Evolutionary conservation across 139 green algal genomes (phyloP).

Genomic region (Haematococcus lacustris): DNA sequence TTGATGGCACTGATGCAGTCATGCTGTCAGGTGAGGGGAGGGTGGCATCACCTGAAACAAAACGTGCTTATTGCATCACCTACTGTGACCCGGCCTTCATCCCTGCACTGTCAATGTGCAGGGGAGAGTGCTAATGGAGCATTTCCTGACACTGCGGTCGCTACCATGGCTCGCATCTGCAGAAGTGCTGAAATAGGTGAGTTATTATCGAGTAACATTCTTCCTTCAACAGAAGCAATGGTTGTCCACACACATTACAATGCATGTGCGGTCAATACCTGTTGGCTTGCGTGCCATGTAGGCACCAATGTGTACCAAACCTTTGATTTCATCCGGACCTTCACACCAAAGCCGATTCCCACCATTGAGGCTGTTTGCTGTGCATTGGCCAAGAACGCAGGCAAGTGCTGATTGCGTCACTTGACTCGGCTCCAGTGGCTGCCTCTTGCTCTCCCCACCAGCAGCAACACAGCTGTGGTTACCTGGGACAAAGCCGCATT

Average conservation of each 20-base stretch:
- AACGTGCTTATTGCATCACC: neutral
- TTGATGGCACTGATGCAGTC: conserved; percentile 65
- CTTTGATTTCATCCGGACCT: conserved; percentile 53
- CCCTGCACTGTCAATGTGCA: neutral
- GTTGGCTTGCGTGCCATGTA: neutral
- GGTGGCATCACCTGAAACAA: neutral
- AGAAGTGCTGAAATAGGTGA: conserved; percentile 47
- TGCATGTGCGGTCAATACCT: too few species aligned
- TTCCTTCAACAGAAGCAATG: too few species aligned
- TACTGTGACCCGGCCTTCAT: neutral
- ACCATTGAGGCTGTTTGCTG: conserved; percentile 42
- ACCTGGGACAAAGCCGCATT: too few species aligned
- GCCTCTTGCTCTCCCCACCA: too few species aligned
- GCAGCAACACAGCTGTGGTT: too few species aligned
- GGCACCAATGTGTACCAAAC: conserved; percentile 49
- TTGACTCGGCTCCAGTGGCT: too few species aligned
- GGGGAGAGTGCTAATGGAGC: conserved; percentile 68
- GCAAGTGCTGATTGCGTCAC: too few species aligned
- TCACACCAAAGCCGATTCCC: conserved; percentile 52
- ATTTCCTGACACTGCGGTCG: conserved; percentile 56
- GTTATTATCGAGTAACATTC: conserved; percentile 30
- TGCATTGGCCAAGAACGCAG: conserved; percentile 42
- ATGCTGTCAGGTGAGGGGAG: conserved; percentile 23
- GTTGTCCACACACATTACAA: too few species aligned
- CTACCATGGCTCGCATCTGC: conserved; percentile 63